Base-by-base conservation (phyloP, 1,284 basidiomycete species). In the Xerocomus cyaneibrunnescens region DNA sequence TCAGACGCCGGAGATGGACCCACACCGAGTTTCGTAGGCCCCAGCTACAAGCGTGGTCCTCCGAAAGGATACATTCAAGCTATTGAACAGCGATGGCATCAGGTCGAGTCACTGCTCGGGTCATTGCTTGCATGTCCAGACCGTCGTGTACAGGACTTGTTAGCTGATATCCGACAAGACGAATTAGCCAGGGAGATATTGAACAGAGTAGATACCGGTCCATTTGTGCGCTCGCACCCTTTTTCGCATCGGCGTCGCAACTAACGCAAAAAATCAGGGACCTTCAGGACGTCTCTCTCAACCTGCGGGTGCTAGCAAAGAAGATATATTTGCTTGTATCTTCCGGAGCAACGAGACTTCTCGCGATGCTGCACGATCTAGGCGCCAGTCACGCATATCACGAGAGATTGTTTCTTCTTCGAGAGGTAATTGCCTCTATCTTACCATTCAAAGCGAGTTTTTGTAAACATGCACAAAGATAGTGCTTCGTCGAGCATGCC, bases 31-130 rank as follows among this genome's bases (percentile, higher is more conserved):
- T n/a, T 27, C 21, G 5, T 50, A 89, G 87, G 89, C 37, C 87
- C 88, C 0, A 89, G 83, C 62, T 87, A 87, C 68, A 92, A 92
- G 64, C 81, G 88, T 17, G 87, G 88, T n/a, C 90, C 91, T 13
- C 90, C 91, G 6, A 92, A 91, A 66, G 92, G 92, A 21, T 94
- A 94, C 66, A 92, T 94, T 49, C 88, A 91, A 66, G 91, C 91
- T 32, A 92, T 94, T 54, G 91, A 94, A 70, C 88, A 90, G 53
- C 73, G 91, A 59, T 88, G 92, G 80, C 91, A 94, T 62, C 88
- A 92, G 65, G 89, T 93, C 62, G 92, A 94, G 68, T 88, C 90
- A 12, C 71, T 94, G 12, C 75, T 94, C 5, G 91, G 89, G 23
- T 82, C 85, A 22, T 77, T 94, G 45, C 75, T 94, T 49, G 81